Evolutionary conservation across 2,329 filamentous ascomycete genomes (phyloP).

Genomic region (Pseudodiploospora longispora): DNA sequence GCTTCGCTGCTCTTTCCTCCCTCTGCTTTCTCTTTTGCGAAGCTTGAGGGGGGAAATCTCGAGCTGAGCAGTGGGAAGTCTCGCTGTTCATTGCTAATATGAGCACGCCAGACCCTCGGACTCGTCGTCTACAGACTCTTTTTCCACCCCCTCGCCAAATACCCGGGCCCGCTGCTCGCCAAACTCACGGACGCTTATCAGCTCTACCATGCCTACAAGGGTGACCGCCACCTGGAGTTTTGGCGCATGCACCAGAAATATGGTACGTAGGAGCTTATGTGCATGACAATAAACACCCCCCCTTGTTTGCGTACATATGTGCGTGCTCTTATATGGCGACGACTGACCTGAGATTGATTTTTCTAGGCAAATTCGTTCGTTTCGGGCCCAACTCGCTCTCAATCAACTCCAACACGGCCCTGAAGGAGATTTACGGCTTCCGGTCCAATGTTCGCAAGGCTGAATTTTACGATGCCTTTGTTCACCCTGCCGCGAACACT

Average conservation of each 20-base stretch:
- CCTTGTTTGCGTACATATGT: not conserved
- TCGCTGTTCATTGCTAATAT: too few species aligned
- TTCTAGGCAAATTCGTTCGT: conserved; percentile 56
- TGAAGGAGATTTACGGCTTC: conserved; percentile 61
- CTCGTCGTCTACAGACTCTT: conserved; percentile 49
- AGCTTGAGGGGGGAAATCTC: too few species aligned
- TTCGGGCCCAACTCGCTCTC: conserved; percentile 71
- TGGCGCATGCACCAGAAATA: conserved; percentile 64
- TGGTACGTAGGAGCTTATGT: conserved; percentile 33
- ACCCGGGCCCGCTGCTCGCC: conserved; percentile 56
- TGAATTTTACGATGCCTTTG: conserved; percentile 66
- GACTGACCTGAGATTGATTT: not conserved
- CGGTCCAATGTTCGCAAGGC: conserved; percentile 57
- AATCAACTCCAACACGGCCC: conserved; percentile 63
- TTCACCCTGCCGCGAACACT: conserved; percentile 62
- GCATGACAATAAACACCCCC: not conserved
- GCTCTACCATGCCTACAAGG: conserved; percentile 67
- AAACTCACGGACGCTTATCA: conserved; percentile 57
- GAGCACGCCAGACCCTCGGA: conserved; percentile 23
- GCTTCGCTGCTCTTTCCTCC: not conserved
- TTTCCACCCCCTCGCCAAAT: conserved; percentile 57
- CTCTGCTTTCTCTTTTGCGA: not conserved
- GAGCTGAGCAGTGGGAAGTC: too few species aligned
- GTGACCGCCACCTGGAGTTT: conserved; percentile 66
- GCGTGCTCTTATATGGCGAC: not conserved